phyloP scores from a whole-genome alignment of 208 protist species.

The Lotmaria passim region DNA sequence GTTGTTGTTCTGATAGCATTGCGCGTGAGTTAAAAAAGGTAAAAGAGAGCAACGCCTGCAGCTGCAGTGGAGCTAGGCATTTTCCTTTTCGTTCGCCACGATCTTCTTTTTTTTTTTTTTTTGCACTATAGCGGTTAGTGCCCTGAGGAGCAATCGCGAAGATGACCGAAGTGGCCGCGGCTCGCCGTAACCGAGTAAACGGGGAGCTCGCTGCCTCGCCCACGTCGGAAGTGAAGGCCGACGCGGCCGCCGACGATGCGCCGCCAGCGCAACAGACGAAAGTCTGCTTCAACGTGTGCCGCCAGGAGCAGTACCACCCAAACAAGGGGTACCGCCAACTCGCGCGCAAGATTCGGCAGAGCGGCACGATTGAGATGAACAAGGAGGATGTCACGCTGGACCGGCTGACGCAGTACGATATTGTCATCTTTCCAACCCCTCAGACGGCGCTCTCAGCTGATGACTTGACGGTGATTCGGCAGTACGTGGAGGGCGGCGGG shows the following conservation, averaged over 20 bases:
- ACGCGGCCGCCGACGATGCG: slow-evolving; percentile 18
- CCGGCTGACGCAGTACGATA: slow-evolving; percentile 65
- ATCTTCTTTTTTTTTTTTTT: too few relatives aligned
- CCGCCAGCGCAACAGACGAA: slow-evolving; percentile 38
- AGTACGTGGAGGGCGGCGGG: slow-evolving; percentile 92
- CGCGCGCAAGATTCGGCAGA: slow-evolving; percentile 74
- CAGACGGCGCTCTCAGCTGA: slow-evolving; percentile 74
- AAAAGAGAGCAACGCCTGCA: background rate
- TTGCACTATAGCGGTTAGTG: too few relatives aligned
- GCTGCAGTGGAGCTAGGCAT: too few relatives aligned
- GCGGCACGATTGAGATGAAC: slow-evolving; percentile 86
- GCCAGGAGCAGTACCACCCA: slow-evolving; percentile 87
- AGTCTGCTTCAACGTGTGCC: slow-evolving; percentile 91
- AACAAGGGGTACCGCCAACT: slow-evolving; percentile 91
- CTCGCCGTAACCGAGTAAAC: slow-evolving; percentile 1
- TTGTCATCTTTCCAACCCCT: slow-evolving; percentile 83
- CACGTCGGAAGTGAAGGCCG: background rate
- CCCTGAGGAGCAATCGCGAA: too few relatives aligned
- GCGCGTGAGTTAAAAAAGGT: background rate
- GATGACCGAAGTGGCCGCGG: slow-evolving; percentile 35
- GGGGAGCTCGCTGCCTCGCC: slow-evolving; percentile 9
- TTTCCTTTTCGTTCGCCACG: too few relatives aligned
- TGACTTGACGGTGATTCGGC: slow-evolving; percentile 80
- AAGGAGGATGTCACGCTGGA: slow-evolving; percentile 90
- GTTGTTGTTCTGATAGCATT: background rate